phyloP scores from a whole-genome alignment of 192 early-diverging fungal species.

The Backusella sp. region DNA sequence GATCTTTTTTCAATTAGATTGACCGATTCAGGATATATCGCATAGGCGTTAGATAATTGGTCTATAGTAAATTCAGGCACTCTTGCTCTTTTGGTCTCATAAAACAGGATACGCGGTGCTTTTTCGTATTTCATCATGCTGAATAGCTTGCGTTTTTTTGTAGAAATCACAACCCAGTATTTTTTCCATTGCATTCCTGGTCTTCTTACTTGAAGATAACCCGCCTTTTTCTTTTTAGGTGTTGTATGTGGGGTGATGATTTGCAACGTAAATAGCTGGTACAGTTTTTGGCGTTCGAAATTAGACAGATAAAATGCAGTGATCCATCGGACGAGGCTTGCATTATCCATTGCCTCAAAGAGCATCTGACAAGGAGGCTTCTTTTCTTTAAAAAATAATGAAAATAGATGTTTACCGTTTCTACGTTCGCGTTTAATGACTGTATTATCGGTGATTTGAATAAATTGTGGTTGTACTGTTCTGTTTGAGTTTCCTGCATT shows the following conservation, averaged over 20 bases:
- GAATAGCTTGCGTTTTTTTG: not conserved
- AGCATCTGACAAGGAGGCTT: not conserved
- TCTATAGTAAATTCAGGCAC: not conserved
- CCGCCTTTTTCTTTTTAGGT: not conserved
- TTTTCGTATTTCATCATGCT: not conserved
- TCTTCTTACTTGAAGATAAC: not conserved
- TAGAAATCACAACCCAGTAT: not conserved
- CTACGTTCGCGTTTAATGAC: not conserved
- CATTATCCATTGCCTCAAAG: constrained; percentile 1
- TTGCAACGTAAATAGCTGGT: not conserved
- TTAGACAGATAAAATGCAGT: not conserved
- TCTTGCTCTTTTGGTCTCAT: not conserved
- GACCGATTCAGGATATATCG: not conserved
- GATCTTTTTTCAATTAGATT: not conserved
- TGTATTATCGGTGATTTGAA: not conserved
- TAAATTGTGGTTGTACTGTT: not conserved
- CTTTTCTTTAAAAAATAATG: not conserved
- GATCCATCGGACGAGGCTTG: not conserved
- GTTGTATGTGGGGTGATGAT: not conserved
- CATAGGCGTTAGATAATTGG: not conserved
- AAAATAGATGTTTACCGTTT: not conserved
- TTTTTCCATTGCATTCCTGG: not conserved
- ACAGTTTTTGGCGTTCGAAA: not conserved
- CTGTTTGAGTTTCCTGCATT: not conserved
- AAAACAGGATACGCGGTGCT: not conserved